Percentiles rank a stretch among this genome's conserved stretches.
phyloP scores from a whole-genome alignment of 306 rosid species.

The peach (Prunus persica) region Prunus_persica_NCBIv2 NC_034015.1:282501-283000 shows the following conservation, averaged over 20 bases:
- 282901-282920: slow-evolving; percentile 1
- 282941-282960: slow-evolving; percentile 88
- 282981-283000: slow-evolving; percentile 66
- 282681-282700: not conserved
- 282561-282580: slow-evolving; percentile 95
- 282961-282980: slow-evolving; percentile 99
- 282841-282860: not conserved
- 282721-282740: not conserved
- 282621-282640: slow-evolving; percentile 42
- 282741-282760: not conserved
- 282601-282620: slow-evolving; percentile 79
- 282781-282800: not conserved
- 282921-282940: slow-evolving; percentile 23
- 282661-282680: not conserved
- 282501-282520: slow-evolving; percentile 93
- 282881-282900: not conserved
- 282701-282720: not conserved
- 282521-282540: slow-evolving; percentile 95
- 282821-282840: not conserved
- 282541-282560: slow-evolving; percentile 75
- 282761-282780: not conserved
- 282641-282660: slow-evolving; percentile 6
- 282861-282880: not conserved
- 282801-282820: not conserved
- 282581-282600: slow-evolving; percentile 97